Evolutionary conservation across 768 basidiomycete genomes (phyloP), one percentile per base, ranked within the genome.

Genomic region (Nidularia sp.): DNA sequence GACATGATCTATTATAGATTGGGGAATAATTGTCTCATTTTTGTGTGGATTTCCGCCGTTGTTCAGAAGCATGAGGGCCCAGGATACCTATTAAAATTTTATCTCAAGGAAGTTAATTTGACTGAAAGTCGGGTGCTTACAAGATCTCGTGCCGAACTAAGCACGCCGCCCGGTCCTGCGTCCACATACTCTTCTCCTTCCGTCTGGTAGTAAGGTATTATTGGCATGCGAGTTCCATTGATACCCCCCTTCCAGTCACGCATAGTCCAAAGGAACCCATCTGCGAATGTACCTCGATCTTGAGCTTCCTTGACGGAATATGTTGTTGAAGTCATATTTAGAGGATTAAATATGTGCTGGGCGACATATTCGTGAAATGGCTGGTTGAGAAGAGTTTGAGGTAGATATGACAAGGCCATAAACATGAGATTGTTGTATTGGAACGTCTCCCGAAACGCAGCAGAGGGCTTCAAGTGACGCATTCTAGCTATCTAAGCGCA

Each of bases 341-440:
- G 62, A 1, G 71, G 73, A 1, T 45, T 46, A 51, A 76, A 74
- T 2, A 77, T 57, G 47, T 75, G 65, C 53, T 74, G 56, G 8
- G 58, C 32, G 52, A 78, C 62, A 53, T 72, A 76, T 0, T 69
- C 70, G 52, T 73, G 72, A 47, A 69, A 76, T 0, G 70, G 60
- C 46, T 73, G 67, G 44, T 74, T 72, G 49, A 75, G 64, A 18
- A 77, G 63, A 1, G 70, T 55, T 10, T 59, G 55, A 0, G 72
- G 69, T 6, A 78, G 70, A 53, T 71, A 66, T 3, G 73, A 74
- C 0, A 76, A 57, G 1, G 70, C 66, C 51, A 70, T 69, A 51
- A 71, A 77, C 74, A 75, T 75, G 50, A 76, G 60, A 53, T 78
- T 75, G 60, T 73, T 76, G 56, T 76, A 78, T 49, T 75, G 74